phyloP scores from a whole-genome alignment of 371 early-diverging fungal species.

The Dinochytrium kinnereticum region DNA sequence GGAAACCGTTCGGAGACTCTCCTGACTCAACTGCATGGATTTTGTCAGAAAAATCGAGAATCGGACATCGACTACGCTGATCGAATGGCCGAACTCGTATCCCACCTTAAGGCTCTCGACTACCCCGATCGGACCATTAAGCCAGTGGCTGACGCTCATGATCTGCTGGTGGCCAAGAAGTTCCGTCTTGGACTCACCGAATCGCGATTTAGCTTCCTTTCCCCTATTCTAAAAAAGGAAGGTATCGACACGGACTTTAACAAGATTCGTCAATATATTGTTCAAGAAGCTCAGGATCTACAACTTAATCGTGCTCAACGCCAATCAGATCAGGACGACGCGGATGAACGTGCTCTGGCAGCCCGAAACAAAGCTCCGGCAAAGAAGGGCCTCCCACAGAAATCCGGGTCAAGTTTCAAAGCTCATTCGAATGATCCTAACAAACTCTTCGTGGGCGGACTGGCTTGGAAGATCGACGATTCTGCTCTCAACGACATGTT shows the following conservation, averaged over 20 bases:
- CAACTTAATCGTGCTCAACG: neutral
- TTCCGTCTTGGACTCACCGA: neutral
- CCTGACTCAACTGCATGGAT: neutral
- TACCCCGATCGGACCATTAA: too few relatives aligned
- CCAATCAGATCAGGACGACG: neutral
- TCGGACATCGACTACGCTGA: constrained; percentile 2
- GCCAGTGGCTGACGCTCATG: neutral
- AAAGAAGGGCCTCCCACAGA: neutral
- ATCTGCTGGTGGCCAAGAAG: neutral
- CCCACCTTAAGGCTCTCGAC: neutral
- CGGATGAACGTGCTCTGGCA: neutral
- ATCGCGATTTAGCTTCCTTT: neutral
- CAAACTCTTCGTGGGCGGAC: neutral
- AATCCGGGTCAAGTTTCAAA: too few relatives aligned
- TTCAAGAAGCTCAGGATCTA: neutral
- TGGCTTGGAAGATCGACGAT: neutral
- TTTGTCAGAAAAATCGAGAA: neutral
- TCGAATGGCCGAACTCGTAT: neutral
- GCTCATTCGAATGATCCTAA: neutral
- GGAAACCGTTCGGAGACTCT: neutral
- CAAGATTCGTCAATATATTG: neutral
- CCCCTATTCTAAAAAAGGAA: neutral
- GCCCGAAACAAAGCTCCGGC: neutral
- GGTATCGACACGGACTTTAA: neutral
- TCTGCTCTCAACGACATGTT: neutral